phyloP scores from a whole-genome alignment of 768 basidiomycete genomes.

The Tylopilus balloui region DNA sequence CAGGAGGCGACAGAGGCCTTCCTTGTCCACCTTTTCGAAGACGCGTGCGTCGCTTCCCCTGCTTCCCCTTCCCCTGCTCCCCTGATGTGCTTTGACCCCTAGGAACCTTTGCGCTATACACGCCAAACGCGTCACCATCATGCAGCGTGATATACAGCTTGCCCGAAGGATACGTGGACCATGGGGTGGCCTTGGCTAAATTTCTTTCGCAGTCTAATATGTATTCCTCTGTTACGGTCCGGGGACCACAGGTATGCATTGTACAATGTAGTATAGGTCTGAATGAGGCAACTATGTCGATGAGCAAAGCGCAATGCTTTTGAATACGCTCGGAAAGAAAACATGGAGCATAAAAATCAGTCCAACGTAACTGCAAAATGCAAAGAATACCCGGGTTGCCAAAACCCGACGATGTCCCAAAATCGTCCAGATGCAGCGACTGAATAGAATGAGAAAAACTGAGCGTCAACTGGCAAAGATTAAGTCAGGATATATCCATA shows the following conservation, averaged over 20 bases:
- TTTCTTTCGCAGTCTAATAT: neutral
- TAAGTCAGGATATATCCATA: slow-evolving; percentile 26
- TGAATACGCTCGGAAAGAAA: slow-evolving; percentile 12
- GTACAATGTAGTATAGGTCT: slow-evolving; percentile 28
- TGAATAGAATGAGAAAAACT: slow-evolving; percentile 5
- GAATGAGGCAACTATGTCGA: slow-evolving; percentile 9
- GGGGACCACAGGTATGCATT: slow-evolving; percentile 18
- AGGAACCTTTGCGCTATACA: slow-evolving; percentile 97
- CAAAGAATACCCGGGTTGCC: slow-evolving; percentile 4
- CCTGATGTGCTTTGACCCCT: slow-evolving; percentile 5
- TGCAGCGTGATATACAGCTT: slow-evolving; percentile 96
- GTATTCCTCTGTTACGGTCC: neutral
- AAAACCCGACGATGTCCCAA: slow-evolving; percentile 10
- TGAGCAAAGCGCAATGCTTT: slow-evolving; percentile 6
- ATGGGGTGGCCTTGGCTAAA: slow-evolving; percentile 69
- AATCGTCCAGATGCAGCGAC: slow-evolving; percentile 18
- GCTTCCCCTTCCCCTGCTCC: neutral
- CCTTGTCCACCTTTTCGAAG: slow-evolving; percentile 94
- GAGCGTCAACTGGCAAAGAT: slow-evolving; percentile 3
- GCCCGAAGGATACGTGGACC: slow-evolving; percentile 92
- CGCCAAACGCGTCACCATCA: slow-evolving; percentile 95
- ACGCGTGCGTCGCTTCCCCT: slow-evolving; percentile 68
- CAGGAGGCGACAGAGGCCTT: slow-evolving; percentile 97
- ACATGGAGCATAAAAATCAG: slow-evolving; percentile 9
- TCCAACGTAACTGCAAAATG: slow-evolving; percentile 18